Evolutionary conservation across 169 alveolate species (phyloP).

Genomic region (Plasmodium knowlesi): DNA sequence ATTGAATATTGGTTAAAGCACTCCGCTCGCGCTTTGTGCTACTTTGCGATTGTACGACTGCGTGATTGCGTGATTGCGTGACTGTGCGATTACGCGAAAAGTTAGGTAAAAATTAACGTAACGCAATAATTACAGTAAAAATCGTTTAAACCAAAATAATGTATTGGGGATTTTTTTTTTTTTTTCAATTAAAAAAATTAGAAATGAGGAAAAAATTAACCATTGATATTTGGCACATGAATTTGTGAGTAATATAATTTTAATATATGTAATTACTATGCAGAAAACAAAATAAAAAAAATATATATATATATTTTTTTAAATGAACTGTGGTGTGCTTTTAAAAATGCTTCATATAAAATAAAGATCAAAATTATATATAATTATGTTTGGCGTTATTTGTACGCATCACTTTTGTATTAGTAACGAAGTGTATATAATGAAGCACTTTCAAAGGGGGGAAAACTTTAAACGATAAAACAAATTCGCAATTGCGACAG

Average conservation of each 20-base stretch:
- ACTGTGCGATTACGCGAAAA: background rate
- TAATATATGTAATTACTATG: background rate
- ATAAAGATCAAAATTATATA: background rate
- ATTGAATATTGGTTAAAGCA: background rate
- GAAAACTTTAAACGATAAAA: background rate
- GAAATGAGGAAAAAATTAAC: background rate
- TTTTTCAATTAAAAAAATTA: background rate
- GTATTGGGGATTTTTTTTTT: background rate
- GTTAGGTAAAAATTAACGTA: background rate
- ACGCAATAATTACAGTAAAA: background rate
- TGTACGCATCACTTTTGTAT: background rate
- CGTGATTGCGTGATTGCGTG: background rate
- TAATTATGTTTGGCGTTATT: background rate
- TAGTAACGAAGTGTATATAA: background rate
- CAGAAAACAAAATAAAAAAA: background rate
- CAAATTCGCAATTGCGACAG: background rate
- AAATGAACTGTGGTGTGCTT: background rate
- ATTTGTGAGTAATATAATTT: background rate
- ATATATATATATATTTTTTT: background rate
- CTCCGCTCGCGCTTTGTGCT: background rate
- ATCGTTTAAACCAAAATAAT: background rate
- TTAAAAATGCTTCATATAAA: background rate
- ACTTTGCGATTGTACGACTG: background rate
- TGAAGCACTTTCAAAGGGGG: background rate
- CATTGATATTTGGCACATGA: background rate